Conservation (phyloP, 805 yeast species). For the Yarrowia sp. region DNA sequence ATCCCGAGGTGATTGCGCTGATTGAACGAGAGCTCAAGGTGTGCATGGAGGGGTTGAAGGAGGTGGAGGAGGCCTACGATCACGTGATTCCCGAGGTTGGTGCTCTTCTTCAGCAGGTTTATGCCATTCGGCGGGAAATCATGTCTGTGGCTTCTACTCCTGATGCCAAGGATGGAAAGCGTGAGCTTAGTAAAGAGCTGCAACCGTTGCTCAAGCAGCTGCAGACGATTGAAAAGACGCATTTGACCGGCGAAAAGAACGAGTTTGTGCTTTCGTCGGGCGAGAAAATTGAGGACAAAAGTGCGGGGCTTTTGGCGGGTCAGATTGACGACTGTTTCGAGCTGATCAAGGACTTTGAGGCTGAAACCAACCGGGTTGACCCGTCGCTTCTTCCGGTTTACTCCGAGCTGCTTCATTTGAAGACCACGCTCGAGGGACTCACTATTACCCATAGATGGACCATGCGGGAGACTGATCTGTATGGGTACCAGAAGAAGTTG, state of each 20-base stretch:
- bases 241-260: constrained; percentile 60
- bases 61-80: constrained; percentile 63
- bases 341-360: constrained; percentile 69
- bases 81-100: constrained; percentile 60
- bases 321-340: constrained; percentile 79
- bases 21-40: constrained; percentile 69
- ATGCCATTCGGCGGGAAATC: constrained; percentile 67
- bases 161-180: constrained; percentile 43
- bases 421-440: constrained; percentile 78
- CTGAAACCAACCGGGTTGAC: constrained; percentile 55
- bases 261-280: constrained; percentile 51
- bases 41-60: constrained; percentile 64
- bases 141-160: constrained; percentile 59
- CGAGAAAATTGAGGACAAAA: constrained; percentile 38
- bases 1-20: constrained; percentile 65
- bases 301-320: constrained; percentile 21
- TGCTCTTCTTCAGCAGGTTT: constrained; percentile 63
- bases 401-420: constrained; percentile 66
- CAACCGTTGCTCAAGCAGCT: constrained; percentile 53
- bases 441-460: constrained; percentile 97
- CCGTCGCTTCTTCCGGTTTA: constrained; percentile 65
- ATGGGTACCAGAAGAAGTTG: constrained; percentile 76
- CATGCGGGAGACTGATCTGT: constrained; percentile 91
- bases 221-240: constrained; percentile 54
- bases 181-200: constrained; percentile 46